Evolutionary conservation across 2,329 filamentous ascomycete species (phyloP).

Genomic region (Aspergillus novoparasiticus): DNA sequence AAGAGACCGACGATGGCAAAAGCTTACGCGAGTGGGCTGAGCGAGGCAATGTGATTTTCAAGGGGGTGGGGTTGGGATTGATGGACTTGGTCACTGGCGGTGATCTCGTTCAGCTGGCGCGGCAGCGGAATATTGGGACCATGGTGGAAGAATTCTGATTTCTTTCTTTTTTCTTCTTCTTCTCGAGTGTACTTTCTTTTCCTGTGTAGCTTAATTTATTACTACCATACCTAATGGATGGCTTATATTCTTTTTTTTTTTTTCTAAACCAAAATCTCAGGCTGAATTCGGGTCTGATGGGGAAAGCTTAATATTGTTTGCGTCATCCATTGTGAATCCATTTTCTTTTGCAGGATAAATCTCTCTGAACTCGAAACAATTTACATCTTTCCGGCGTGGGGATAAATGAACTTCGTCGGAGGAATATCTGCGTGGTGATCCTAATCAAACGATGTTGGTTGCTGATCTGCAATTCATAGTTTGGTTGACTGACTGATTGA

Average conservation of each 20-base stretch:
- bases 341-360: background rate
- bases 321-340: background rate
- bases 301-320: background rate
- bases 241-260: background rate
- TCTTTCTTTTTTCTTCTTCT: too few relatives aligned
- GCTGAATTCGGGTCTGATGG: background rate
- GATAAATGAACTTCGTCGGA: background rate
- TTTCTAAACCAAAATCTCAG: background rate
- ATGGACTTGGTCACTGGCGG: constrained; percentile 69
- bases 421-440: background rate
- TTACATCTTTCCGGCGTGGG: background rate
- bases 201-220: background rate
- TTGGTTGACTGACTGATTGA: constrained; percentile 1
- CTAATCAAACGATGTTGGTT: background rate
- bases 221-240: background rate
- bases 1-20: constrained; percentile 42
- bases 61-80: constrained; percentile 67
- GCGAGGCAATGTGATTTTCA: constrained; percentile 68
- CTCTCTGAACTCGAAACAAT: too few relatives aligned
- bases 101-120: constrained; percentile 60
- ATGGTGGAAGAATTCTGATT: constrained; percentile 46
- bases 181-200: background rate
- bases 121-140: constrained; percentile 57
- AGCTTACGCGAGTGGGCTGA: constrained; percentile 61
- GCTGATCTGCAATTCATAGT: background rate